Evolutionary conservation across 768 basidiomycete genomes (phyloP).

Genomic region (Pholiota conissans): DNA sequence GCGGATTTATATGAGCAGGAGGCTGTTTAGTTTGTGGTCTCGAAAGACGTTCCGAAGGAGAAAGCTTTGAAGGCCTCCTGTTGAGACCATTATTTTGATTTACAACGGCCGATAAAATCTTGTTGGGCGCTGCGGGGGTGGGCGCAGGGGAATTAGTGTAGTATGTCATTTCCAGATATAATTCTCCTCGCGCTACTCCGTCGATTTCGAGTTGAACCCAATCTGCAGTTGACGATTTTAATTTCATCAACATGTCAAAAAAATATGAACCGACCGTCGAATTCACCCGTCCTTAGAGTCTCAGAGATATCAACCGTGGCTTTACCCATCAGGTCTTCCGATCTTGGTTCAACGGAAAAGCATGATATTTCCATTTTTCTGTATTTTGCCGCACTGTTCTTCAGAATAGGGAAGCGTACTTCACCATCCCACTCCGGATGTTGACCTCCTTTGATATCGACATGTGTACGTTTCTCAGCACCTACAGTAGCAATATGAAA

Average conservation of each 20-base stretch:
- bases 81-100: slow-evolving; percentile 27
- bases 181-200: slow-evolving; percentile 73
- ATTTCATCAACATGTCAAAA: too few relatives aligned
- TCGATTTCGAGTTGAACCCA: slow-evolving; percentile 35
- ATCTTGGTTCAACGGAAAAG: slow-evolving; percentile 74
- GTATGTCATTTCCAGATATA: slow-evolving; percentile 94
- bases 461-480: slow-evolving; percentile 64
- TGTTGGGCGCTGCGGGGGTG: slow-evolving; percentile 22
- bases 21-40: slow-evolving; percentile 35
- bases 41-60: slow-evolving; percentile 48
- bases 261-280: slow-evolving; percentile 69
- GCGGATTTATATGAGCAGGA: background rate
- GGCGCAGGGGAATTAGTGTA: slow-evolving; percentile 71
- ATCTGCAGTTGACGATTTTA: too few relatives aligned
- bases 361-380: slow-evolving; percentile 73
- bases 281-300: slow-evolving; percentile 83
- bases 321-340: slow-evolving; percentile 77
- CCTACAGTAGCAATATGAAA: slow-evolving; percentile 32
- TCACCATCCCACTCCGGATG: slow-evolving; percentile 94
- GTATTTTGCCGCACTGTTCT: slow-evolving; percentile 51
- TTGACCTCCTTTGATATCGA: slow-evolving; percentile 87
- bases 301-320: slow-evolving; percentile 74
- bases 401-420: slow-evolving; percentile 72
- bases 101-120: slow-evolving; percentile 20
- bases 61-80: slow-evolving; percentile 55